These are phyloP conservation scores for Vanrija sp. DNA, from an alignment of 1,284 basidiomycete species.

Conservation along the genomic window DNA sequence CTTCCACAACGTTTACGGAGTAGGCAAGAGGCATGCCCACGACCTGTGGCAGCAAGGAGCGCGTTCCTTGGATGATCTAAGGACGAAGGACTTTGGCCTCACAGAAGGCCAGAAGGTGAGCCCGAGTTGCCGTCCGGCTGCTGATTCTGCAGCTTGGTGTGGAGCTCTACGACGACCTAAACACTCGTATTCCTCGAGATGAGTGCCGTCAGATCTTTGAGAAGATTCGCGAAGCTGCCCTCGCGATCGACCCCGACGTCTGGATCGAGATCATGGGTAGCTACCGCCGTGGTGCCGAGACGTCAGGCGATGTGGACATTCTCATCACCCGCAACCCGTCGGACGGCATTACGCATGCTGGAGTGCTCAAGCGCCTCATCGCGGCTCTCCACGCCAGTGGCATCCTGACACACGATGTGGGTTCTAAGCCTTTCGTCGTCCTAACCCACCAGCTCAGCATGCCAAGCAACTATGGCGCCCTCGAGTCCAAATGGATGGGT, in stretches of 20 bases:
- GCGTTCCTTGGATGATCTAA: constrained; percentile 70
- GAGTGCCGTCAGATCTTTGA: constrained; percentile 73
- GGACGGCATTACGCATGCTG: constrained; percentile 69
- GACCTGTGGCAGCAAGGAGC: constrained; percentile 73
- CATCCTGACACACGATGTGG: constrained; percentile 71
- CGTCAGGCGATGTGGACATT: constrained; percentile 87
- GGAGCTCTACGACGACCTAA: constrained; percentile 63
- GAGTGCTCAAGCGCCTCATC: constrained; percentile 57
- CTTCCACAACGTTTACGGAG: constrained; percentile 79
- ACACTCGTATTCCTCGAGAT: constrained; percentile 75
- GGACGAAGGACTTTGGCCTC: constrained; percentile 51
- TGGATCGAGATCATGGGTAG: constrained; percentile 85
- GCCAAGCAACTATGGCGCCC: constrained; percentile 61
- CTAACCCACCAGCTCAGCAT: constrained; percentile 27
- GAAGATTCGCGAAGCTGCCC: constrained; percentile 64
- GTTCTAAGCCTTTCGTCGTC: no score
- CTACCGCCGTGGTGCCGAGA: constrained; percentile 70
- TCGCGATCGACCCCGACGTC: constrained; percentile 65
- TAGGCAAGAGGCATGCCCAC: constrained; percentile 65
- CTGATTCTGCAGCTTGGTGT: constrained; percentile 58
- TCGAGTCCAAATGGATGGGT: constrained; percentile 76
- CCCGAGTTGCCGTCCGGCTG: neutral
- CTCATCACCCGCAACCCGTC: constrained; percentile 68
- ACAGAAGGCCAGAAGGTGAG: constrained; percentile 58
- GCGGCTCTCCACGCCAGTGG: constrained; percentile 56